phyloP scores from a whole-genome alignment of 1,284 basidiomycete species.

The Cystobasidiaceae sp. region DNA sequence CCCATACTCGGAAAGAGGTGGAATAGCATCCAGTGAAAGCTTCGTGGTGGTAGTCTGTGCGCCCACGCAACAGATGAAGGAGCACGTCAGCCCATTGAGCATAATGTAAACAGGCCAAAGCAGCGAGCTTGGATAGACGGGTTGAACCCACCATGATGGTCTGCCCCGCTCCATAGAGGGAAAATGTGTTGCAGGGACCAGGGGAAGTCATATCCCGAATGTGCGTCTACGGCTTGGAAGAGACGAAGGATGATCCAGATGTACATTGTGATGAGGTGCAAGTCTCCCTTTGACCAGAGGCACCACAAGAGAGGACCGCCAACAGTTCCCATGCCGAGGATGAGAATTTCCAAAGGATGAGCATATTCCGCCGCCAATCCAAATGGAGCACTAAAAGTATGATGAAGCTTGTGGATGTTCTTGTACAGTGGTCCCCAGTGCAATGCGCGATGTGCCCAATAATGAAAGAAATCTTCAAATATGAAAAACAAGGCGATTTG shows the following conservation, averaged over 20 bases:
- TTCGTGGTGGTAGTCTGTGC: conserved; percentile 38
- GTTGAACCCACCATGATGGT: conserved; percentile 67
- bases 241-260: conserved; percentile 88
- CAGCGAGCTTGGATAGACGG: conserved; percentile 53
- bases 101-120: neutral
- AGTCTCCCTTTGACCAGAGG: conserved; percentile 57
- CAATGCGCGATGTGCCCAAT: conserved; percentile 48
- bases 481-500: conserved; percentile 90
- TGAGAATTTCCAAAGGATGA: conserved; percentile 50
- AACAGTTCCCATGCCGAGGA: conserved; percentile 47
- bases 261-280: conserved; percentile 81
- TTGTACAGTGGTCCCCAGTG: conserved; percentile 70
- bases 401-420: conserved; percentile 91
- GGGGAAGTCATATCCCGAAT: conserved; percentile 77
- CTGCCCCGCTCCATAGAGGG: conserved; percentile 97
- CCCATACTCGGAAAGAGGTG: conserved; percentile 39
- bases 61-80: too few species aligned
- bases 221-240: conserved; percentile 96
- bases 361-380: conserved; percentile 93
- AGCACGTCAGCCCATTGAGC: neutral
- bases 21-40: conserved; percentile 42
- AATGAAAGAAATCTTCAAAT: conserved; percentile 68
- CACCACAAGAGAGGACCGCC: conserved; percentile 81
- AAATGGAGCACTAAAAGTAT: conserved; percentile 95
- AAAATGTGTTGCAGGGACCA: conserved; percentile 93